These are phyloP conservation scores for Xylaria sp. DNA, from an alignment of 2,329 filamentous ascomycete species.

Conservation along the genomic window DNA sequence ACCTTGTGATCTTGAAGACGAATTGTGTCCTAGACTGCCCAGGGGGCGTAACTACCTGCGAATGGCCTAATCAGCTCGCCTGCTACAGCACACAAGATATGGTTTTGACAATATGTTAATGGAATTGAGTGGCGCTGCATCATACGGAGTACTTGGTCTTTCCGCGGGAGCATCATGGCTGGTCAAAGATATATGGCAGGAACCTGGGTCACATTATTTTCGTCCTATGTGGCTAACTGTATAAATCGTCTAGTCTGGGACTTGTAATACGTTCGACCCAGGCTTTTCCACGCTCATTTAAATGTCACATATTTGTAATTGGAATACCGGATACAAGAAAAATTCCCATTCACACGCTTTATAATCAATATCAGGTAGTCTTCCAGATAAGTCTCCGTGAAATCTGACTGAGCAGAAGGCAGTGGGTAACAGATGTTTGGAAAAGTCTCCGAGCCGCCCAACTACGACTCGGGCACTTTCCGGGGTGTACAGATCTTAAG, in stretches of 20 bases:
- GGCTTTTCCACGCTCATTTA: not conserved
- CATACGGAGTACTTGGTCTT: not conserved
- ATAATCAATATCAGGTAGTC: not conserved
- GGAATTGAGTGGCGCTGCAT: not conserved
- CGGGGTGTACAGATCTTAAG: not conserved
- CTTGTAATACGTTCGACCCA: not conserved
- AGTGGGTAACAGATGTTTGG: not conserved
- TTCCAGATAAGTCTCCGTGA: not conserved
- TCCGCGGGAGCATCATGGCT: not conserved
- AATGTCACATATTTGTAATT: not conserved
- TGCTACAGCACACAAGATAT: slow-evolving; percentile 27
- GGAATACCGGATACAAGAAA: not conserved
- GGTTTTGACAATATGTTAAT: slow-evolving; percentile 25
- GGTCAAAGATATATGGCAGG: not conserved
- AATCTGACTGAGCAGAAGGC: not conserved
- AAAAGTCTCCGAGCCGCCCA: slow-evolving; percentile 19
- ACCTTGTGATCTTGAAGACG: slow-evolving; percentile 7
- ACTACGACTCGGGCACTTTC: slow-evolving; percentile 12
- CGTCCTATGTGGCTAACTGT: not conserved
- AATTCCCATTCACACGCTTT: not conserved
- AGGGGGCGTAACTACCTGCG: slow-evolving; percentile 32
- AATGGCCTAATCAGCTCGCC: slow-evolving; percentile 33
- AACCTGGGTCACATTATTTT: not conserved
- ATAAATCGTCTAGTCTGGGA: not conserved
- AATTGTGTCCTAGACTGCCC: slow-evolving; percentile 40